Evolutionary conservation across 2,329 filamentous ascomycete species (phyloP).

Genomic region (Pseudogymnoascus sp.): DNA sequence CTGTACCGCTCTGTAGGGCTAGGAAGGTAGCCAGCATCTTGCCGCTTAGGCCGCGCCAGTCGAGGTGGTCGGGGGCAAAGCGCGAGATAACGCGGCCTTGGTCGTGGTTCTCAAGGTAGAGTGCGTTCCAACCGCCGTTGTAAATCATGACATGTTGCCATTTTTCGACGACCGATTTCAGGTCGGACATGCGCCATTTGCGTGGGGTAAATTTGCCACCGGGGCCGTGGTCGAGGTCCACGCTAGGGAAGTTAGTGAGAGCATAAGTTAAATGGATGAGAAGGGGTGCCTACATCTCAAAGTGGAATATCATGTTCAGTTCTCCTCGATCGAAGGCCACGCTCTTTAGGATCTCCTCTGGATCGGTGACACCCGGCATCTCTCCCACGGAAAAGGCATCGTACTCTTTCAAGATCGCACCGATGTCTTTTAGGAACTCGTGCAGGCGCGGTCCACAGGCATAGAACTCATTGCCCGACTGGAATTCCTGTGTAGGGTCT

Average conservation of each 20-base stretch:
- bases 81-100: constrained; percentile 46
- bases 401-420: constrained; percentile 40
- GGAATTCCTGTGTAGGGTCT: constrained; percentile 38
- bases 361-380: constrained; percentile 37
- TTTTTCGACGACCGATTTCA: constrained; percentile 42
- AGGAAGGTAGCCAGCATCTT: constrained; percentile 50
- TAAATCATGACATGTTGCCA: constrained; percentile 47
- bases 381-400: constrained; percentile 49
- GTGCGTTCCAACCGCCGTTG: constrained; percentile 50
- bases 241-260: constrained; percentile 27
- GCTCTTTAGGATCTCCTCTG: constrained; percentile 43
- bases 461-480: constrained; percentile 36
- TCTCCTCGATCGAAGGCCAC: constrained; percentile 53
- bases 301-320: constrained; percentile 68
- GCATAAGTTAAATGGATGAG: constrained; percentile 1
- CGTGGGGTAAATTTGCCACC: constrained; percentile 40
- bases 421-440: constrained; percentile 43
- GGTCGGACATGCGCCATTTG: constrained; percentile 30
- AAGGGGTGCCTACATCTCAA: constrained; percentile 47
- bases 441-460: constrained; percentile 56
- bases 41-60: constrained; percentile 36
- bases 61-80: constrained; percentile 37
- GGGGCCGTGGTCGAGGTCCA: constrained; percentile 43
- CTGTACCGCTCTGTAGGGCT: constrained; percentile 44
- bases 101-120: constrained; percentile 54